These are phyloP conservation scores for Monascus ruber DNA, from an alignment of 2,329 filamentous ascomycete species.

Conservation along the genomic window DNA sequence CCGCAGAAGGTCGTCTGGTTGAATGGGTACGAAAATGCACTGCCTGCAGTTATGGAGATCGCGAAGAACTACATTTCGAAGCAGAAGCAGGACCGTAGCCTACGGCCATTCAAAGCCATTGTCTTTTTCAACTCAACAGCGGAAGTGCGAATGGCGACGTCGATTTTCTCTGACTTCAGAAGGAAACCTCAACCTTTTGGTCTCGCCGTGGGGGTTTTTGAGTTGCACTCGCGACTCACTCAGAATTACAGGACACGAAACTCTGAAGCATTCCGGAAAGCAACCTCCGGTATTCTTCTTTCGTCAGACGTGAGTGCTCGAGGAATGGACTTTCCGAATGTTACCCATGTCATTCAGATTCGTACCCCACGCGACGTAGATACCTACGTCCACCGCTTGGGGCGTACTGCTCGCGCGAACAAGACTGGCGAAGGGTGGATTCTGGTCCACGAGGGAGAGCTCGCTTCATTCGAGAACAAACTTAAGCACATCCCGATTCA, in stretches of 20 bases:
- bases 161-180: constrained; percentile 44
- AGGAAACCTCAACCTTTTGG: constrained; percentile 23
- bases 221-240: constrained; percentile 69
- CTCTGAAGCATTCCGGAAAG: constrained; percentile 59
- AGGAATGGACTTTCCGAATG: constrained; percentile 73
- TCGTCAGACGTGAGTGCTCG: constrained; percentile 71
- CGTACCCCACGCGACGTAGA: constrained; percentile 54
- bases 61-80: constrained; percentile 48
- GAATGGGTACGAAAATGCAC: constrained; percentile 59
- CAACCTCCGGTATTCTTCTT: constrained; percentile 55
- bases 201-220: constrained; percentile 28
- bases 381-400: constrained; percentile 65
- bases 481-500: constrained; percentile 45
- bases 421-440: constrained; percentile 53
- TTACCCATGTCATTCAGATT: constrained; percentile 68
- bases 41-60: constrained; percentile 69
- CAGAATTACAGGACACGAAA: constrained; percentile 59
- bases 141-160: constrained; percentile 54
- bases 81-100: constrained; percentile 23
- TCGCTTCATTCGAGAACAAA: constrained; percentile 36
- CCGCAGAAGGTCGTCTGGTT: constrained; percentile 65
- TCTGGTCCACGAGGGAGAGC: constrained; percentile 44
- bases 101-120: constrained; percentile 82
- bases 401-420: constrained; percentile 60
- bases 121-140: constrained; percentile 77